Percentiles rank a stretch among this genome's conserved stretches.
phyloP scores from a whole-genome alignment of 768 basidiomycete species.

The Tricholomella constricta region DNA sequence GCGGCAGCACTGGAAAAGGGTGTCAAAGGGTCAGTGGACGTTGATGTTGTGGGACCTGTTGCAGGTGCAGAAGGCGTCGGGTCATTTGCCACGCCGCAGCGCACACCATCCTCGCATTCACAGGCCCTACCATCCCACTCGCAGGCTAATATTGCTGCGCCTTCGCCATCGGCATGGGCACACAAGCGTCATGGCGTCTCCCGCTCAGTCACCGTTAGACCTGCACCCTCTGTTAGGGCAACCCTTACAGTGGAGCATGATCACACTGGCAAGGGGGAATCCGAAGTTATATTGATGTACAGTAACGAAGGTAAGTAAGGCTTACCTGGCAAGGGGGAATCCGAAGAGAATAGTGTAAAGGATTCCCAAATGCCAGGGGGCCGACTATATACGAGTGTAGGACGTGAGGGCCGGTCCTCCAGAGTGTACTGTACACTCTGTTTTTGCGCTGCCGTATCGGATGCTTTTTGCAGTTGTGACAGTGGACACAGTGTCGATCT shows the following conservation, averaged over 20 bases:
- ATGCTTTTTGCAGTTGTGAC: conserved; percentile 96
- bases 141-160: conserved; percentile 42
- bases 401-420: too few species aligned
- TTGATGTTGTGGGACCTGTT: conserved; percentile 58
- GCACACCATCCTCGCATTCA: conserved; percentile 26
- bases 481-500: conserved; percentile 92
- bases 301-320: too few species aligned
- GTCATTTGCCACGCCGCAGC: conserved; percentile 34
- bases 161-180: conserved; percentile 48
- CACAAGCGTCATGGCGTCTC: conserved; percentile 42
- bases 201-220: conserved; percentile 57
- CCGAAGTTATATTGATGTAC: too few species aligned
- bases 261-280: too few species aligned
- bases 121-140: conserved; percentile 15
- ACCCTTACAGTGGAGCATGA: too few species aligned
- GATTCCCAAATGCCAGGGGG: too few species aligned
- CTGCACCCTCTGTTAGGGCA: too few species aligned
- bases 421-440: too few species aligned
- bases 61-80: conserved; percentile 16
- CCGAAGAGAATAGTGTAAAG: too few species aligned
- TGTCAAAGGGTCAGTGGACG: conserved; percentile 56
- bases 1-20: conserved; percentile 70
- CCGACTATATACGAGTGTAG: too few species aligned
- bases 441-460: conserved; percentile 90
- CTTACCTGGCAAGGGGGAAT: too few species aligned